Conservation (phyloP, 768 basidiomycete species). For the Calocera cornea region DNA sequence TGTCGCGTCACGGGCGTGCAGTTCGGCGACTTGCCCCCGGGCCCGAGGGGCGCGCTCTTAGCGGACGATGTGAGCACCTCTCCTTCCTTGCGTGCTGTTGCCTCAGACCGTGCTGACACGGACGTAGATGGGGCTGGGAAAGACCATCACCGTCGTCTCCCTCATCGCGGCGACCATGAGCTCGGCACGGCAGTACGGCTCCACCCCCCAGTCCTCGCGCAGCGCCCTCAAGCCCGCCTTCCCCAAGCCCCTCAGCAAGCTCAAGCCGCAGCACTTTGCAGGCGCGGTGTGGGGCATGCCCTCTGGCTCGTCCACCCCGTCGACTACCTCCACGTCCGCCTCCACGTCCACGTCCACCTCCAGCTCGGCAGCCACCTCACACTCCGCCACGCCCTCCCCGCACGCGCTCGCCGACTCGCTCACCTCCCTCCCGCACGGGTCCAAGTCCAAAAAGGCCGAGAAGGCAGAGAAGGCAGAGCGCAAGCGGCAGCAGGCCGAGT, state of each 20-base stretch:
- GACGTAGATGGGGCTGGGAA: conserved; percentile 87
- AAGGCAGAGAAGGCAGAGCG: conserved; percentile 55
- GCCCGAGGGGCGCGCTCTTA: conserved; percentile 77
- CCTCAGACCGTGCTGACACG: background rate
- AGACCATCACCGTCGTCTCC: conserved; percentile 91
- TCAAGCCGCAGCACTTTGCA: conserved; percentile 48
- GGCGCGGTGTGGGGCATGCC: conserved; percentile 84
- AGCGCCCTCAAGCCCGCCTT: conserved; percentile 27
- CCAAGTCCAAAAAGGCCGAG: conserved; percentile 41
- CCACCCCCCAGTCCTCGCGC: conserved; percentile 9
- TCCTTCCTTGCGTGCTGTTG: conserved; percentile 23
- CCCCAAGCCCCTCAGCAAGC: conserved; percentile 26
- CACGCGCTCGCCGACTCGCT: conserved; percentile 17
- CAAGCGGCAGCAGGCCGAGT: conserved; percentile 54
- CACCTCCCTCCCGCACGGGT: conserved; percentile 18
- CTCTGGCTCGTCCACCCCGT: conserved; percentile 18
- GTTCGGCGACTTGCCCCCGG: conserved; percentile 46
- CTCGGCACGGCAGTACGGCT: conserved; percentile 37
- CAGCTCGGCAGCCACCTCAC: conserved; percentile 11
- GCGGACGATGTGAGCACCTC: conserved; percentile 97
- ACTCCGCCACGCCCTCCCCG: conserved; percentile 10
- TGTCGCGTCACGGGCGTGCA: conserved; percentile 78
- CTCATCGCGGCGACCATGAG: conserved; percentile 75
- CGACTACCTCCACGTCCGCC: conserved; percentile 14
- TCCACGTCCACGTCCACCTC: conserved; percentile 7